A percentile compares a stretch with the other conserved stretches of the same genome.
phyloP scores from a whole-genome alignment of 805 yeast species.

The Lachancea fermentati region DNA sequence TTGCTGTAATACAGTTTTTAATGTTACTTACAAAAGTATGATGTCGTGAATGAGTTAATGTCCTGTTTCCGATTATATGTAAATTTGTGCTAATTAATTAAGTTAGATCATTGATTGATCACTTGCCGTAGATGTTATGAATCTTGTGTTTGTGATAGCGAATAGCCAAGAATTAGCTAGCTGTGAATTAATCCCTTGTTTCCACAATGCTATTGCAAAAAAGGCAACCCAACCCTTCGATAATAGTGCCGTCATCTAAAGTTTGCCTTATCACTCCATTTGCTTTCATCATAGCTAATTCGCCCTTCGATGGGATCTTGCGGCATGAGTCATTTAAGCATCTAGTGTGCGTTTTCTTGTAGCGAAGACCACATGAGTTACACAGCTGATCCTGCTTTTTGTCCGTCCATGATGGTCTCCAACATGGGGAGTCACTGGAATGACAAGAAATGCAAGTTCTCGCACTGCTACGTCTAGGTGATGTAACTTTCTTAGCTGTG shows the following conservation, averaged over 20 bases:
- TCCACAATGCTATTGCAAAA: slow-evolving; percentile 29
- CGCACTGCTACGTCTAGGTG: slow-evolving; percentile 13
- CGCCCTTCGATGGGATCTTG: slow-evolving; percentile 94
- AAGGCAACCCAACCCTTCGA: slow-evolving; percentile 45
- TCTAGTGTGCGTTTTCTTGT: slow-evolving; percentile 89
- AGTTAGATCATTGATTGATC: too few species aligned
- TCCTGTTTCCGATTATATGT: too few species aligned
- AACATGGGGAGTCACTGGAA: slow-evolving; percentile 88
- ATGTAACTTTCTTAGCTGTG: slow-evolving; percentile 21
- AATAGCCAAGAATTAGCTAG: too few species aligned
- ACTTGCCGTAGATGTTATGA: too few species aligned
- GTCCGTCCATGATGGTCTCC: slow-evolving; percentile 95
- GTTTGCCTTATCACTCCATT: slow-evolving; percentile 45
- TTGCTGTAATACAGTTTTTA: too few species aligned
- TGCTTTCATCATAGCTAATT: slow-evolving; percentile 81
- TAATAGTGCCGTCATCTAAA: slow-evolving; percentile 26
- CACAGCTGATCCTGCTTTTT: slow-evolving; percentile 88
- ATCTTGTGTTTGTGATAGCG: too few species aligned
- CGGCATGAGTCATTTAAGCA: slow-evolving; percentile 72
- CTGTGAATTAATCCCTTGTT: not conserved
- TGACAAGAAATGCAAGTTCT: slow-evolving; percentile 88
- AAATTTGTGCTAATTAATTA: too few species aligned
- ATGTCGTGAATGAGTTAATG: too few species aligned
- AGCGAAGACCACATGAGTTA: slow-evolving; percentile 92
- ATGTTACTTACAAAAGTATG: too few species aligned